Evolutionary conservation across 257 asterid species (phyloP).

Genomic region (Capsicum rhomboideum): DNA sequence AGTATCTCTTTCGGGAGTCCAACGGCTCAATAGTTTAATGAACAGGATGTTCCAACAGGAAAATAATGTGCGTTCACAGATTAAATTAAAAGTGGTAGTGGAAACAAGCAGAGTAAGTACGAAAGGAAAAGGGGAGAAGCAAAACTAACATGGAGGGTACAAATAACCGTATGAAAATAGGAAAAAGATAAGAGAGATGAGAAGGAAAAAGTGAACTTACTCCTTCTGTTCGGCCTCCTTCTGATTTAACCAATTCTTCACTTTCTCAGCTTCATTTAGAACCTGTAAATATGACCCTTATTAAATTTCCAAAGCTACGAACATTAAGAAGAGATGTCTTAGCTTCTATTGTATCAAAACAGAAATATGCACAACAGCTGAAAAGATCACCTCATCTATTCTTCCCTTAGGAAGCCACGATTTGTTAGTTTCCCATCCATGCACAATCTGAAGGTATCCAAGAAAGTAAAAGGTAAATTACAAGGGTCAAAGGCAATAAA

Average conservation of each 20-base stretch:
- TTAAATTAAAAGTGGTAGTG: neutral
- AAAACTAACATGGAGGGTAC: neutral
- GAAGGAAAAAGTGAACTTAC: slow-evolving; percentile 33
- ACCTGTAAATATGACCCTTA: slow-evolving; percentile 32
- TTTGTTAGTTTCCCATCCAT: slow-evolving; percentile 73
- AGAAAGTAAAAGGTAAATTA: slow-evolving; percentile 2
- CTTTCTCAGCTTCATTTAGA: slow-evolving; percentile 50
- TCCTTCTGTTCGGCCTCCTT: slow-evolving; percentile 78
- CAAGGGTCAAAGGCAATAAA: neutral
- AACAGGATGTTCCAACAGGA: neutral
- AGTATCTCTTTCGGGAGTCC: neutral
- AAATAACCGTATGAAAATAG: neutral
- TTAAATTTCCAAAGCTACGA: neutral
- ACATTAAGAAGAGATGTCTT: neutral
- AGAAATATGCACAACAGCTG: neutral
- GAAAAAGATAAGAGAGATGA: neutral
- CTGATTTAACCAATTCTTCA: slow-evolving; percentile 78
- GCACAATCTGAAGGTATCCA: slow-evolving; percentile 46
- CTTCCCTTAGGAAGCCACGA: slow-evolving; percentile 84
- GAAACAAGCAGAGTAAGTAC: neutral
- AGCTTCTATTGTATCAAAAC: neutral
- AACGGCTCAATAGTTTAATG: neutral
- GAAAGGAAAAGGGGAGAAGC: neutral
- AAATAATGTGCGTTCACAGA: neutral
- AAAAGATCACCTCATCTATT: slow-evolving; percentile 65